Base-by-base conservation (phyloP, 441 rosid species). In the Erodium texanum region DNA sequence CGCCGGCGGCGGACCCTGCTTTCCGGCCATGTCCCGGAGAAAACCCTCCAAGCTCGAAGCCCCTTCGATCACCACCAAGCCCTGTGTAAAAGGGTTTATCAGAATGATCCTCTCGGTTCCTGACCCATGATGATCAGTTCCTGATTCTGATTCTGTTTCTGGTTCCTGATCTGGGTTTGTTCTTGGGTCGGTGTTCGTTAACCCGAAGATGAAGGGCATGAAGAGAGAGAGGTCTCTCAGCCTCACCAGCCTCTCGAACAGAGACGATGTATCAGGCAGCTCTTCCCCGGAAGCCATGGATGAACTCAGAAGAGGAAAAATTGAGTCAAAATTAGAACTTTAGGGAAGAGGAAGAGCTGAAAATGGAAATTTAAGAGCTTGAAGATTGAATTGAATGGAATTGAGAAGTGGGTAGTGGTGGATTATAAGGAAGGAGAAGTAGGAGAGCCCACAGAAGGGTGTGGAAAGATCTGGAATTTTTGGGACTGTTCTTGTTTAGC, bases 391-490 rank as follows among this genome's bases (percentile, higher is more conserved):
- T 54, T 5, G 61, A 19, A 4, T 56, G 62, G 19, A 56, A 19
- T 56, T 0, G 62, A 0, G 62, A 12, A 20, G 24, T 56, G 62
- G 62, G 62, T 19, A 8, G 62, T 56, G 62, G 62, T 56, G 23
- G 62, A 56, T 18, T 56, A 56, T 19, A 56, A 20, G 18, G 54
- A 15, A 15, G 2, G 50, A 43, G 38, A 34, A 8, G n/a, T 22
- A 3, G 59, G 24, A 18, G 24, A 18, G 22, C 22, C 11, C 62
- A 18, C 12, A 12, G 87, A 81, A 84, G 75, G 71, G 38, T 66
- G 82, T 78, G 64, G 88, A 87, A 85, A 61, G 80, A 85, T 87
- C 87, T 87, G 74, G 89, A 85, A 82, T 64, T 23, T 69, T 16
- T 19, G 58, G 38, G 64, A 4, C 62, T 12, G 61, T 58, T 23